These are phyloP conservation scores for Cynara cardunculus DNA, from an alignment of 129 eudicot genomes.

Conservation along the genomic window DNA sequence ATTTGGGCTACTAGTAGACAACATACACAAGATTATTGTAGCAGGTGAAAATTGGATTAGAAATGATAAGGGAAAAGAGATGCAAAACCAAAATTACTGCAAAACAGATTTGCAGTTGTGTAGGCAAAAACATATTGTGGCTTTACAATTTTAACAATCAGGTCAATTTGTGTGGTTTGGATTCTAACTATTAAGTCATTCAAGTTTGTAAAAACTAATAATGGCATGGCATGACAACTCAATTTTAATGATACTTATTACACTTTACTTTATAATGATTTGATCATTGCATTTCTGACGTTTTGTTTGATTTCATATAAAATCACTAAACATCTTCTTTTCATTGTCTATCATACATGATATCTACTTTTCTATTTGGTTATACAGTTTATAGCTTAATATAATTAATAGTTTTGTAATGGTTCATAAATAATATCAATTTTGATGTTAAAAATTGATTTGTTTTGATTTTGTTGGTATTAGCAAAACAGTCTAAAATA, in stretches of 20 bases:
- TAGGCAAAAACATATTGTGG: neutral
- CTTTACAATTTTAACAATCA: neutral
- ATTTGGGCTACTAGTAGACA: neutral
- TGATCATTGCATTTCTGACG: no score
- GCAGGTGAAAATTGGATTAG: neutral
- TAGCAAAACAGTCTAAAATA: no score
- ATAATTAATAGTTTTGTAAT: neutral
- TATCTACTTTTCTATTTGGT: no score
- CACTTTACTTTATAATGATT: no score
- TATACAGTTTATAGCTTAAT: no score
- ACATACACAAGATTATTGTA: neutral
- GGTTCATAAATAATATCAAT: neutral
- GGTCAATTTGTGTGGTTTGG: neutral
- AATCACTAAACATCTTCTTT: no score
- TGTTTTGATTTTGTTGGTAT: no score
- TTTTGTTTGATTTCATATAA: no score
- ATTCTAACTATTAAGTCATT: neutral
- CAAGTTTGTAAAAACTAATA: no score
- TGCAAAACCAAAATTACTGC: neutral
- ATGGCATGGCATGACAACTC: neutral
- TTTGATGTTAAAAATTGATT: no score
- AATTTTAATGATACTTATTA: no score
- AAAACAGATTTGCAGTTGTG: neutral
- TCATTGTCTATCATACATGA: no score
- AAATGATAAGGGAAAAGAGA: neutral